A percentile compares a stretch with the other conserved stretches of the same genome.
phyloP scores from a whole-genome alignment of 2,329 filamentous ascomycete species.

The Sporothrix inflata region DNA sequence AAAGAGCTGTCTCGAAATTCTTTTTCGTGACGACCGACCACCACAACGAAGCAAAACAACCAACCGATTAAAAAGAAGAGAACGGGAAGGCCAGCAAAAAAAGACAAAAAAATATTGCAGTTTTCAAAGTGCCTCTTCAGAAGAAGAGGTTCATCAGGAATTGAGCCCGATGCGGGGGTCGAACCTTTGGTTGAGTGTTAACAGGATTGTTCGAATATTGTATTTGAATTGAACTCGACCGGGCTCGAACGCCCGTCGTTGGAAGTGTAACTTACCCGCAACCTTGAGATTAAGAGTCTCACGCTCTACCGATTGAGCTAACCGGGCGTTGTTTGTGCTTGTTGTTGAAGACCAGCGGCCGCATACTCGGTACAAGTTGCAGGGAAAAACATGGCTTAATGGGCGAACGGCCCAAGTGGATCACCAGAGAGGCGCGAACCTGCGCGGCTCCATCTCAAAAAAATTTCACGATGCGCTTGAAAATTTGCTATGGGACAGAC shows the following conservation, averaged over 20 bases:
- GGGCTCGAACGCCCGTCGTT: neutral
- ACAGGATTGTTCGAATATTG: neutral
- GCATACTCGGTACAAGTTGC: neutral
- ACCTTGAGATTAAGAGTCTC: conserved; percentile 63
- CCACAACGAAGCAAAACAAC: neutral
- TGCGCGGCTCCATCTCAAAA: neutral
- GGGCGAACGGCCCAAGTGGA: neutral
- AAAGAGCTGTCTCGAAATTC: neutral
- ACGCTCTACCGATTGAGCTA: conserved; percentile 67
- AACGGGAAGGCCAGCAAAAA: too few species aligned
- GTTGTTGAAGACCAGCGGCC: conserved; percentile 7
- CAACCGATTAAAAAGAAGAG: too few species aligned
- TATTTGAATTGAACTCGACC: neutral
- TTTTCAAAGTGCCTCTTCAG: conserved; percentile 15
- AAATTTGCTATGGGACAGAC: neutral
- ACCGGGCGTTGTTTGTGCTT: conserved; percentile 8
- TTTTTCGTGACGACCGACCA: too few species aligned
- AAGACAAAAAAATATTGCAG: neutral
- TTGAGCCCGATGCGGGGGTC: conserved; percentile 55
- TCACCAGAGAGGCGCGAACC: neutral
- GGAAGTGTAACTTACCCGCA: conserved; percentile 34
- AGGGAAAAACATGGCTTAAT: neutral
- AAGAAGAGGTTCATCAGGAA: conserved; percentile 42
- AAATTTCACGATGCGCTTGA: conserved; percentile 5
- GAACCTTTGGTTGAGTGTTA: conserved; percentile 33